Evolutionary conservation across 2,329 filamentous ascomycete species (phyloP), one percentile per base, ranked within the genome.

Genomic region (Torrubiellomyces zombiae): DNA sequence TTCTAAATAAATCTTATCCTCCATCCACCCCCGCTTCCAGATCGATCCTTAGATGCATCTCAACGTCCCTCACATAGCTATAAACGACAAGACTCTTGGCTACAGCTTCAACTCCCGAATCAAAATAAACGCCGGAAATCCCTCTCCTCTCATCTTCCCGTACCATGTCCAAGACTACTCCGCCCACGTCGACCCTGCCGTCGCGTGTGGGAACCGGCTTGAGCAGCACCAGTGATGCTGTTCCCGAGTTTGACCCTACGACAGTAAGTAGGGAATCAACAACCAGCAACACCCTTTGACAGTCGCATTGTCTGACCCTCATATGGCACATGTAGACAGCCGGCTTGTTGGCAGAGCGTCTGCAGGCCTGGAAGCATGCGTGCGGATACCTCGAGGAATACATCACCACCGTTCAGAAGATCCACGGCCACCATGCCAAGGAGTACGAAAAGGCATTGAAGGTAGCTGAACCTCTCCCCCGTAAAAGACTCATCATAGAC

Each of bases 401-500:
- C 49, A 64, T 95, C 42, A 60, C 58, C 16, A 74, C 78, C 6
- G 80, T 83, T 4, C 83, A 93, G 51, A 94, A 86, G 62, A 63
- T 81, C 30, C 76, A 94, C 45, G 76, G 74, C 45, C 65, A 69
- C 8, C 77, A 93, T 39, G 73, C 81, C 27, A 95, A 93, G 58
- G 86, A 95, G 51, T 93, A 93, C 44, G 85, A 95, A 58, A 86
- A 80, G 54, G 75, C 89, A 7, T 56, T 95, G 43, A 98, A 95
- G 73, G 75, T 53, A 24, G 7, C n/a, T n/a, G n/a, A n/a, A n/a
- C n/a, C n/a, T n/a, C n/a, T n/a, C n/a, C n/a, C n/a, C n/a, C n/a
- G n/a, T n/a, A n/a, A n/a, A n/a, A n/a, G n/a, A n/a, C n/a, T n/a
- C n/a, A n/a, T n/a, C n/a, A n/a, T n/a, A n/a, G n/a, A n/a, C n/a